Evolutionary conservation across 1,284 basidiomycete species (phyloP).

Genomic region (Mycosarcoma maydis): DNA sequence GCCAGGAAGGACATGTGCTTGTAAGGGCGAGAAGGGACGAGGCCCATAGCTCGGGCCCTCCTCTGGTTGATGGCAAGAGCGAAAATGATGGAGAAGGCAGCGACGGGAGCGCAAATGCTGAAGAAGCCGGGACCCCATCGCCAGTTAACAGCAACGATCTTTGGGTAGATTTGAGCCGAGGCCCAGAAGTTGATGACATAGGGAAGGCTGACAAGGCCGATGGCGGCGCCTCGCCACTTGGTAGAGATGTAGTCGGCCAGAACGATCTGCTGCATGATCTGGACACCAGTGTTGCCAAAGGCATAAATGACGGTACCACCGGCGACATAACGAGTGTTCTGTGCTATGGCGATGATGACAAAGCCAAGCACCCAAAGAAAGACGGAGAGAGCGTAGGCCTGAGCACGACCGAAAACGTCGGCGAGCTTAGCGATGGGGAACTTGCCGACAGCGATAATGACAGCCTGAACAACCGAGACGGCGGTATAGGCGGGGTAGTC

Average conservation of each 20-base stretch:
- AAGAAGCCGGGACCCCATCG: slow-evolving; percentile 65
- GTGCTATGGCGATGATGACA: slow-evolving; percentile 58
- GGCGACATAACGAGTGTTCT: slow-evolving; percentile 38
- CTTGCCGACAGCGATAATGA: slow-evolving; percentile 64
- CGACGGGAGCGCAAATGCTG: slow-evolving; percentile 62
- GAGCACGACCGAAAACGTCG: slow-evolving; percentile 64
- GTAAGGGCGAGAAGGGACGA: slow-evolving; percentile 59
- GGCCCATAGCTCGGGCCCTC: slow-evolving; percentile 46
- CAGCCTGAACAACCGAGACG: slow-evolving; percentile 52
- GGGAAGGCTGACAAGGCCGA: slow-evolving; percentile 60
- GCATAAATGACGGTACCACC: slow-evolving; percentile 62
- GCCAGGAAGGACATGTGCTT: slow-evolving; percentile 19
- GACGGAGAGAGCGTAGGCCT: slow-evolving; percentile 55
- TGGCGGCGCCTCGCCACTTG: slow-evolving; percentile 58
- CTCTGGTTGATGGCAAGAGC: slow-evolving; percentile 57
- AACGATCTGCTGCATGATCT: slow-evolving; percentile 66
- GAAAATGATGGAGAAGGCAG: slow-evolving; percentile 52
- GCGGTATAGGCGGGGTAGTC: slow-evolving; percentile 46
- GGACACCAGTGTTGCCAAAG: slow-evolving; percentile 61
- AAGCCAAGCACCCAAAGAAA: slow-evolving; percentile 62
- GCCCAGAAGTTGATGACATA: slow-evolving; percentile 63
- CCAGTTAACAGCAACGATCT: slow-evolving; percentile 38
- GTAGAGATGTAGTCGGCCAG: slow-evolving; percentile 63
- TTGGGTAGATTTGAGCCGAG: slow-evolving; percentile 33
- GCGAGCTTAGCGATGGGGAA: slow-evolving; percentile 64